A percentile compares a stretch with the other conserved stretches of the same genome.
Conservation (phyloP, 1,284 basidiomycete species). For the Dichomitus squalens region DNA sequence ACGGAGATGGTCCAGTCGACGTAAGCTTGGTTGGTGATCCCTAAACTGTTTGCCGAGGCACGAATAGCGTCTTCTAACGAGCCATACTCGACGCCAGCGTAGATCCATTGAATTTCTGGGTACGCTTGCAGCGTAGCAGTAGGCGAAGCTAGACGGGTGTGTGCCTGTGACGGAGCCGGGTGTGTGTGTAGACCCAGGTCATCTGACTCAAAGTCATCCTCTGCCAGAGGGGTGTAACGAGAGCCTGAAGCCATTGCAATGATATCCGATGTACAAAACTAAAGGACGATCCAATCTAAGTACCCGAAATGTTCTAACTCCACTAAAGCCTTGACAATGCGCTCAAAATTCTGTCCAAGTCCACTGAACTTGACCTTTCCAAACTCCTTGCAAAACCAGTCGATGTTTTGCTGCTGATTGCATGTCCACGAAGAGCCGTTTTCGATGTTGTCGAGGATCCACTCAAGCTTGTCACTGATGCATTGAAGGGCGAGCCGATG, state of each 20-base stretch:
- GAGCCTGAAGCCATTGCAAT: no score
- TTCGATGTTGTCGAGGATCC: no score
- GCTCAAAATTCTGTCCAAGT: not conserved
- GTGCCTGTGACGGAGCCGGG: not conserved
- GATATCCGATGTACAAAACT: not conserved
- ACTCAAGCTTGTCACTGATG: no score
- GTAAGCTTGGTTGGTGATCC: not conserved
- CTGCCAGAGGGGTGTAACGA: not conserved
- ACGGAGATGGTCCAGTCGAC: not conserved
- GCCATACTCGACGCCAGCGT: not conserved
- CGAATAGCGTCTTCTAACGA: not conserved
- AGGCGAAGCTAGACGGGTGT: not conserved
- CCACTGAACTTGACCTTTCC: not conserved
- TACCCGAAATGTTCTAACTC: not conserved
- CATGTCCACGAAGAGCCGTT: not conserved
- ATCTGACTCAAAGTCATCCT: not conserved
- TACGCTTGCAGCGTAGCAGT: not conserved
- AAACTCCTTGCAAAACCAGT: slow-evolving; percentile 7
- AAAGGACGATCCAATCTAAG: not conserved
- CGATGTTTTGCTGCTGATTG: slow-evolving; percentile 12
- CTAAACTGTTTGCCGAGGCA: not conserved
- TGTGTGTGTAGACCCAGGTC: not conserved
- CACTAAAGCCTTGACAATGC: not conserved
- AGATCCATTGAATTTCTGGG: not conserved
- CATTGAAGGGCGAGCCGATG: no score